Base-by-base conservation (phyloP, 176 grass and related monocot genomes). In the Alopecurus myosuroides region DNA sequence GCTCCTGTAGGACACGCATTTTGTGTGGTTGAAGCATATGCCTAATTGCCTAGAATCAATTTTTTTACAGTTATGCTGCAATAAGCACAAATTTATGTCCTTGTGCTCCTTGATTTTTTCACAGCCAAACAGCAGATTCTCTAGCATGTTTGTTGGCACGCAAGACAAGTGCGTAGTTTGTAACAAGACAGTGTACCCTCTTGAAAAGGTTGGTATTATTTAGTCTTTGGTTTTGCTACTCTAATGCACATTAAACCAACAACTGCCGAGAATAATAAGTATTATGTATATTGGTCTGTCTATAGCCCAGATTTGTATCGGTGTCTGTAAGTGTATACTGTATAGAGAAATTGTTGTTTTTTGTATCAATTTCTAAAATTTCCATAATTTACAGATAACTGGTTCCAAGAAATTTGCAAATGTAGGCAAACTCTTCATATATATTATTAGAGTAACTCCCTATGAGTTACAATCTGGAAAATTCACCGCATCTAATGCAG, bases 111-210 rank as follows among this genome's bases (percentile, higher is more conserved):
- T 85, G 13, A 8, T 53, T 41, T 85, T 78, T 86, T 80, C 19
- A 45, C 29, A 82, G 39, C 79, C 81, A 86, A 95, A 84, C 37
- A 95, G 80, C 73, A 92, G 84, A 90, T 93, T 94, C 60, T 94
- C 91, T 72, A 92, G 84, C 71, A 88, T 99, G 84, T 99, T 99
- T 82, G 83, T 90, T 0, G 97, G 97, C 9, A 99, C 97, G 18
- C 94, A 94, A 77, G 97, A 99, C n/a, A 97, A 99, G 79, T 99
- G 94, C 6, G 76, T 94, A 23, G 90, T 89, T 74, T 99, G 97
- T 79, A 94, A 83, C 48, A 99, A 96, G 89, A 99, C 91, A 37
- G 97, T 97, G 13, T 97, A 99, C 78, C 94, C 92, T 50, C 78
- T 99, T 82, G 94, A 99, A 79, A 99, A 94, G 97, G 97, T 96